Evolutionary conservation across 2,329 filamentous ascomycete genomes (phyloP).

Genomic region (Sporothrix phasma): DNA sequence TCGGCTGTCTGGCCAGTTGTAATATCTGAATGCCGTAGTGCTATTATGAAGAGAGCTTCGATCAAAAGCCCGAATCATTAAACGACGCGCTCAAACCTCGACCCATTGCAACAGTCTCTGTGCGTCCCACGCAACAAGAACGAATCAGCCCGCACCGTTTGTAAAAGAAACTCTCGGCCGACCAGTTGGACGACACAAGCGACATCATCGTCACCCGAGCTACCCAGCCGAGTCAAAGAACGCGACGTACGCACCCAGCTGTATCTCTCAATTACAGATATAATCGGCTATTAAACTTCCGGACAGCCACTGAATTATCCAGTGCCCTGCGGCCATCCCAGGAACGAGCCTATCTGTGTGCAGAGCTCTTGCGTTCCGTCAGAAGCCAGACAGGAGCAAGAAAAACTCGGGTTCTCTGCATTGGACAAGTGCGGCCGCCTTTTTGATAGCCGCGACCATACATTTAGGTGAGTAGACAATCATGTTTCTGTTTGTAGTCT

Average conservation of each 20-base stretch:
- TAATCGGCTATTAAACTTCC: not conserved
- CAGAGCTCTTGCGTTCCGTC: too few species aligned
- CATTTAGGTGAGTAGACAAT: not conserved
- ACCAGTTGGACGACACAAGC: not conserved
- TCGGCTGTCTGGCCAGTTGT: not conserved
- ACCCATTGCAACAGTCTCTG: not conserved
- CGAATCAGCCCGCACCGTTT: not conserved
- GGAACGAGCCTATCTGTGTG: not conserved
- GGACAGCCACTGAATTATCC: not conserved
- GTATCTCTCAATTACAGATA: not conserved
- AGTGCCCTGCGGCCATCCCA: not conserved
- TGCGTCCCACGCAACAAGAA: not conserved
- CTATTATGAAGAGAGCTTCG: too few species aligned
- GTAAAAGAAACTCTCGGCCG: not conserved
- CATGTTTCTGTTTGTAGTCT: not conserved
- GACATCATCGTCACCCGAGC: not conserved
- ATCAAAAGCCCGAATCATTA: not conserved
- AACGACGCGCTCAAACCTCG: not conserved
- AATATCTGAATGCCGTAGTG: too few species aligned
- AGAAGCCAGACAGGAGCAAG: too few species aligned
- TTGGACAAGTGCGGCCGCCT: not conserved
- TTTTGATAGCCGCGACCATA: not conserved
- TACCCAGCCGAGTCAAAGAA: not conserved
- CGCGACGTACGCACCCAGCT: not conserved
- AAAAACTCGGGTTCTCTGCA: not conserved